Conservation (phyloP, 208 protist species). For the Trypanosoma avium region DNA sequence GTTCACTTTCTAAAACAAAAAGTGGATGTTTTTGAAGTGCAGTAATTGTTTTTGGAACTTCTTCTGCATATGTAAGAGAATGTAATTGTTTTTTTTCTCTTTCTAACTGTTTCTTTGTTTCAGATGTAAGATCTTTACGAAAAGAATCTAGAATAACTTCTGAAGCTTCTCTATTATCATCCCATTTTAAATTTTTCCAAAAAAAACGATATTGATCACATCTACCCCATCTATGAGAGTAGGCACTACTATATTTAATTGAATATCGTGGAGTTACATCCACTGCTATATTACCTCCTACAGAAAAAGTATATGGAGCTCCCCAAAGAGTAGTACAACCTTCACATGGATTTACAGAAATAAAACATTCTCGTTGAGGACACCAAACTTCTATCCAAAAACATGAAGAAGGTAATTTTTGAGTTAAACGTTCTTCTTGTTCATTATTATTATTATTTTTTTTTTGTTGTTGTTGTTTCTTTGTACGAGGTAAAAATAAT, state of each 20-base stretch:
- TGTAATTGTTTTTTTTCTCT: constrained; percentile 75
- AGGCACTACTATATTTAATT: constrained; percentile 76
- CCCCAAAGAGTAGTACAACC: constrained; percentile 79
- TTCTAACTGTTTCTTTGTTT: constrained; percentile 29
- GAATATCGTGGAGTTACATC: constrained; percentile 86
- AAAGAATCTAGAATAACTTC: constrained; percentile 73
- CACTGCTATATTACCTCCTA: constrained; percentile 61
- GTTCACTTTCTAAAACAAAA: constrained; percentile 80
- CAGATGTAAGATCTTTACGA: constrained; percentile 28
- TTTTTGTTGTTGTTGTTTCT: constrained; percentile 9
- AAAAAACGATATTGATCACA: constrained; percentile 68
- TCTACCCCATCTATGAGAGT: constrained; percentile 55
- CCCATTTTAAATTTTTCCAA: constrained; percentile 77
- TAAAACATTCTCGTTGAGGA: constrained; percentile 63
- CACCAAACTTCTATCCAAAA: constrained; percentile 92
- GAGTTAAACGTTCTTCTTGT: constrained; percentile 29
- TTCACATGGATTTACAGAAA: constrained; percentile 83
- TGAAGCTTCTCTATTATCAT: constrained; percentile 75
- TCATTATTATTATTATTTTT: constrained; percentile 4
- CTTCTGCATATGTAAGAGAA: constrained; percentile 76
- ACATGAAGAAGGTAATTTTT: constrained; percentile 68
- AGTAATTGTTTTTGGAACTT: constrained; percentile 77
- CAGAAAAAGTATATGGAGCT: constrained; percentile 79
- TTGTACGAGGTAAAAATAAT: constrained; percentile 34
- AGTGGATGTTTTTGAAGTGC: constrained; percentile 78